These are phyloP conservation scores for Botryotinia globosa DNA, from an alignment of 2,329 filamentous ascomycete genomes.

Conservation along the genomic window DNA sequence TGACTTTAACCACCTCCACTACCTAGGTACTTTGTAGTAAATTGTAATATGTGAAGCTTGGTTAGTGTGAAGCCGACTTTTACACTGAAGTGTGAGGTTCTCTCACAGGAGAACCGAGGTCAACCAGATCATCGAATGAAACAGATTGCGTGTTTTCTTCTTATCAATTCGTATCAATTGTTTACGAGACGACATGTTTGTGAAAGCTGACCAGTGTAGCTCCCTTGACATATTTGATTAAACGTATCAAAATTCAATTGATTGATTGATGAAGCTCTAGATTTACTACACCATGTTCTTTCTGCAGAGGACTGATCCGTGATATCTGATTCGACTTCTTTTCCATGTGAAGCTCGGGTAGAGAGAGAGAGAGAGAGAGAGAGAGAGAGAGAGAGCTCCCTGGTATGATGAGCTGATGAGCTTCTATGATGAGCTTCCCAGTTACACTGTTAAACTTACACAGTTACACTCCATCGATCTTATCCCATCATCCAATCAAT, in stretches of 20 bases:
- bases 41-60: no score
- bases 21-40: no score
- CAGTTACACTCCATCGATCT: background rate
- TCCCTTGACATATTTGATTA: background rate
- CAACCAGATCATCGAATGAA: background rate
- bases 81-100: background rate
- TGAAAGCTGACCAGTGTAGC: background rate
- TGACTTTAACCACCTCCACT: background rate
- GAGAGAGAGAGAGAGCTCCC: background rate
- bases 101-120: conserved; percentile 4
- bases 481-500: conserved; percentile 2
- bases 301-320: background rate
- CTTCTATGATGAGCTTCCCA: background rate
- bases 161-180: background rate
- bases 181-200: background rate
- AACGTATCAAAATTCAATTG: background rate
- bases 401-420: conserved; percentile 1
- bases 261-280: background rate
- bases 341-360: conserved; percentile 12
- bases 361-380: background rate
- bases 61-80: background rate
- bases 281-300: no score
- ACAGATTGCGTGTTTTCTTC: background rate
- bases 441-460: no score
- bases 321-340: background rate